Evolutionary conservation across 2,329 filamentous ascomycete genomes (phyloP), one percentile per base, ranked within the genome.

Genomic region (Boeremia exigua): DNA sequence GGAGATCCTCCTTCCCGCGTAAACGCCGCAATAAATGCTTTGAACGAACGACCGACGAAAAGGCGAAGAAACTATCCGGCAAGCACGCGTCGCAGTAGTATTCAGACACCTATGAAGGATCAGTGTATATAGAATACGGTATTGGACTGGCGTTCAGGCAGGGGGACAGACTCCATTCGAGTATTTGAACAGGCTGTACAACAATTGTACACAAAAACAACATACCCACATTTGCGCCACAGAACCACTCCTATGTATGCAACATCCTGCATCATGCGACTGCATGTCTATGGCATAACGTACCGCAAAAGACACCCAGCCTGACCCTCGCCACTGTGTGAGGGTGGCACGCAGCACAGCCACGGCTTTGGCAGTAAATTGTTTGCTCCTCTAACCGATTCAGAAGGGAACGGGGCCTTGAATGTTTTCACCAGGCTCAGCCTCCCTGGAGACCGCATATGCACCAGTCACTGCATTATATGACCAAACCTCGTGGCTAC

Each of bases 1-100:
- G 61, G 81, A 83, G 72, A 72, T 81, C 49, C 68, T 83, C 6
- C 71, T 81, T 9, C 80, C 81, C 43, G 77, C 79, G 73, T 82
- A 75, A 75, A 77, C 39, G 25, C 43, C 42, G 48, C 19, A 42
- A 39, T 27, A 17, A 11, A 38, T n/a, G 10, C 42, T 34, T 14
- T 11, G 37, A n/a, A 50, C 32, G 29, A 45, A 29, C 25, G 34
- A 54, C 33, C 27, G 44, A 30, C 23, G 45, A 50, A 29, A 29
- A n/a, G 36, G 39, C n/a, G 40, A 6, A 29, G 33, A 14, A 19
- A 11, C 34, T 19, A 30, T 9, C 25, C 19, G 25, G 10, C n/a
- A 28, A 34, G 23, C 30, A 17, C 11, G 33, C 11, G 19, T 34
- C 11, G 19, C 28, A 42, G n/a, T 33, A 23, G 15, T n/a, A 51